These are phyloP conservation scores for Magnaporthiopsis incrustans DNA, from an alignment of 2,329 filamentous ascomycete species.

Conservation along the genomic window DNA sequence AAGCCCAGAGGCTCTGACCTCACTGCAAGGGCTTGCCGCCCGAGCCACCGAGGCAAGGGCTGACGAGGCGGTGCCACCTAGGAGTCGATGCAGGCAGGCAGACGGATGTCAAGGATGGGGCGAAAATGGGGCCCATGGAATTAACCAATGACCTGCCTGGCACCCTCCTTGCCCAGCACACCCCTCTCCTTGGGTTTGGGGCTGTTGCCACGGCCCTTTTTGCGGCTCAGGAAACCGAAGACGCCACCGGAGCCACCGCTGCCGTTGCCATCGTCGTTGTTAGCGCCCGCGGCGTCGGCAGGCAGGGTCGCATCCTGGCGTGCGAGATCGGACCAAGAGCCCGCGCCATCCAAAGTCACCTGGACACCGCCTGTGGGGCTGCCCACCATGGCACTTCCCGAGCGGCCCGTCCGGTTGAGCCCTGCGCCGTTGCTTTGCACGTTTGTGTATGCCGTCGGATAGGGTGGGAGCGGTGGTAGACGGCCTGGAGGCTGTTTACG, in stretches of 20 bases:
- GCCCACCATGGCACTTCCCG: conserved; percentile 57
- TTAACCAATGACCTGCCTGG: conserved; percentile 70
- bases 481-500: conserved; percentile 19
- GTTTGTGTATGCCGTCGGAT: conserved; percentile 37
- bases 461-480: conserved; percentile 34
- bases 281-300: conserved; percentile 50
- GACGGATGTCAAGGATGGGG: background rate
- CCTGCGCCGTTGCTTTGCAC: conserved; percentile 11
- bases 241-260: conserved; percentile 65
- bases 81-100: background rate
- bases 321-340: conserved; percentile 86
- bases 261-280: conserved; percentile 39
- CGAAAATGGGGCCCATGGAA: background rate
- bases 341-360: conserved; percentile 80
- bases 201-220: conserved; percentile 83
- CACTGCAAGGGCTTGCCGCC: background rate
- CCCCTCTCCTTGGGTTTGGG: conserved; percentile 92
- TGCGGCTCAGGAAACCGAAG: conserved; percentile 81
- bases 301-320: conserved; percentile 72
- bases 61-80: background rate
- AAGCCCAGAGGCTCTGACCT: background rate
- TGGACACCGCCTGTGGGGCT: conserved; percentile 80
- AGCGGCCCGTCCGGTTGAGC: conserved; percentile 20
- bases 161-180: conserved; percentile 90
- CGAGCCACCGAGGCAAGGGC: background rate